These are phyloP conservation scores for Pichia insulana DNA, from an alignment of 805 yeast genomes.

Conservation along the genomic window DNA sequence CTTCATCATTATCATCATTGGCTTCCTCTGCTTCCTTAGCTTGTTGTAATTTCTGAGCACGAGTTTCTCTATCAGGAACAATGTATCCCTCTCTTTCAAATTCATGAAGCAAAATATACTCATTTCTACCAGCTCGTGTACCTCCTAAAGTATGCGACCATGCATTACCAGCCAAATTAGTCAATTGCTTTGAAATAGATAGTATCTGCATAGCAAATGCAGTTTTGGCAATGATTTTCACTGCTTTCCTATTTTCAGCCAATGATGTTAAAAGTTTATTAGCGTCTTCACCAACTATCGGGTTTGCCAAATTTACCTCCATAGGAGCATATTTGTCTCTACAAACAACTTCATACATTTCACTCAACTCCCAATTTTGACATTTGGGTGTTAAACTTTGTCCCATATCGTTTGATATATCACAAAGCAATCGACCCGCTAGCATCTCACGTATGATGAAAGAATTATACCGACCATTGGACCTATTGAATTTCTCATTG, in stretches of 20 bases:
- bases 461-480: slow-evolving; percentile 38
- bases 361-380: slow-evolving; percentile 88
- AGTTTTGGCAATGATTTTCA: slow-evolving; percentile 64
- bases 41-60: slow-evolving; percentile 26
- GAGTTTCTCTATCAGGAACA: slow-evolving; percentile 61
- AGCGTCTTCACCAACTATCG: slow-evolving; percentile 59
- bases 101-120: slow-evolving; percentile 85
- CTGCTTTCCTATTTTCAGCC: slow-evolving; percentile 57
- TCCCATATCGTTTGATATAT: slow-evolving; percentile 90
- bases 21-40: slow-evolving; percentile 17
- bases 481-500: slow-evolving; percentile 65
- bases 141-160: slow-evolving; percentile 95
- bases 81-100: slow-evolving; percentile 71
- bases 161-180: slow-evolving; percentile 92
- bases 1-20: slow-evolving; percentile 33
- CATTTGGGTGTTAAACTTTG: slow-evolving; percentile 86
- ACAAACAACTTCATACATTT: slow-evolving; percentile 81
- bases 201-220: slow-evolving; percentile 79
- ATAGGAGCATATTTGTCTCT: slow-evolving; percentile 49
- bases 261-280: slow-evolving; percentile 59
- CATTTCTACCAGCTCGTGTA: slow-evolving; percentile 93
- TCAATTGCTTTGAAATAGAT: slow-evolving; percentile 82
- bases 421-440: slow-evolving; percentile 85
- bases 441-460: slow-evolving; percentile 56
- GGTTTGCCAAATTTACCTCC: slow-evolving; percentile 67